phyloP scores from a whole-genome alignment of 1,284 basidiomycete genomes.

The Ceratobasidium sp. region DNA sequence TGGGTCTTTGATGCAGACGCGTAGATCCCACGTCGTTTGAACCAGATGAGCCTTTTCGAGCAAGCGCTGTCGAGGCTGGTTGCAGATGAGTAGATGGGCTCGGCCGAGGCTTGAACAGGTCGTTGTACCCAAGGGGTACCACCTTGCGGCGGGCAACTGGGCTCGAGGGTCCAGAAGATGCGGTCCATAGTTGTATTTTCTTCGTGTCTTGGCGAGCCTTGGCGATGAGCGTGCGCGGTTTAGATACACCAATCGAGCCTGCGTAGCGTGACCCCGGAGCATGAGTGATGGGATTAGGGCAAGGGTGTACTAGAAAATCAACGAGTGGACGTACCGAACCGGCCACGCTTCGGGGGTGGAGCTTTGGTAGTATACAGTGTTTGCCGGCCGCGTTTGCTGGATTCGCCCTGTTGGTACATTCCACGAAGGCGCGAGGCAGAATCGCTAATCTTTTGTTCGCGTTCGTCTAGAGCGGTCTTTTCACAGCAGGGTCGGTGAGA shows the following conservation, averaged over 20 bases:
- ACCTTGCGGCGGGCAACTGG: conserved; percentile 30
- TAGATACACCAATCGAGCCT: conserved; percentile 37
- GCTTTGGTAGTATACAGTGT: conserved; percentile 47
- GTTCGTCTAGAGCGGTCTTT: conserved; percentile 38
- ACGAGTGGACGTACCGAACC: conserved; percentile 41
- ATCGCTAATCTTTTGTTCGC: conserved; percentile 48
- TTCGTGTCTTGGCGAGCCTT: conserved; percentile 77
- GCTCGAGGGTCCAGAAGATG: conserved; percentile 52
- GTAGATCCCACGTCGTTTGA: neutral
- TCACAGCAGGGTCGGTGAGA: conserved; percentile 22
- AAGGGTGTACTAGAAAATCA: conserved; percentile 17
- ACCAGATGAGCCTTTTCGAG: neutral
- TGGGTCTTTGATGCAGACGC: neutral
- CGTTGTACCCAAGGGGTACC: conserved; percentile 25
- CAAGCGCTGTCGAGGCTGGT: conserved; percentile 6
- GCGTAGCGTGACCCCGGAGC: neutral
- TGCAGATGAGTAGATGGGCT: conserved; percentile 14
- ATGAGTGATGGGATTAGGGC: conserved; percentile 34
- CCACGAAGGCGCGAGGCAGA: conserved; percentile 47
- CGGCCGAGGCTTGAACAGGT: conserved; percentile 25
- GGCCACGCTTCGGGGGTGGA: conserved; percentile 47
- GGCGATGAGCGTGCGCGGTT: conserved; percentile 77
- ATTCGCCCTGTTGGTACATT: conserved; percentile 45
- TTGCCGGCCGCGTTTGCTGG: conserved; percentile 49
- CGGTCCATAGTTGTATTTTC: conserved; percentile 70